Base-by-base conservation (phyloP, 2,329 filamentous ascomycete genomes). In the Coleophoma cylindrospora region DNA sequence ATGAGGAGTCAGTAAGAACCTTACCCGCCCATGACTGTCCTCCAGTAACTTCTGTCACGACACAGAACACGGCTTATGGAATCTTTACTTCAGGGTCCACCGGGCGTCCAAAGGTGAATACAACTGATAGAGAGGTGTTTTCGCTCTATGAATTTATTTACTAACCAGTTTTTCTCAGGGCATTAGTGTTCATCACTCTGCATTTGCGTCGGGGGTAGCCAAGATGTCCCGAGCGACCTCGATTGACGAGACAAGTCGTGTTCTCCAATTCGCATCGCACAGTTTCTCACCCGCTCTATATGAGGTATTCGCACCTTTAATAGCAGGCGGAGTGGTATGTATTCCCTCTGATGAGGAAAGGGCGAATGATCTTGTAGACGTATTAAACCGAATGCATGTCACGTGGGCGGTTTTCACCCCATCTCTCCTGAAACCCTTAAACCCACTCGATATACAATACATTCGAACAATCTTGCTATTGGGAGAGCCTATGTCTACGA, bases 81-180 rank as follows among this genome's bases (percentile, higher is more conserved):
- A 54, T 61, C 2, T 60, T 54, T 43, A 61, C 59, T 33, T 59
- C 54, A 19, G 60, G 60, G 4, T 54, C 45, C 7, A 62, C 61
- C 14, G 61, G 61, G 36, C 50, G 48, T 11, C 61, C 61, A 6
- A 63, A 63, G n/a, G 58, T 52, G 15, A n/a, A n/a, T n/a, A n/a
- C n/a, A n/a, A n/a, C n/a, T n/a, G n/a, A n/a, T n/a, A n/a, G n/a
- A n/a, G n/a, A n/a, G n/a, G n/a, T n/a, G n/a, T n/a, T n/a, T n/a
- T n/a, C n/a, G n/a, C n/a, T n/a, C n/a, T n/a, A n/a, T n/a, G n/a
- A n/a, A n/a, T n/a, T n/a, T n/a, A n/a, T n/a, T n/a, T n/a, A n/a
- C n/a, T n/a, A n/a, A n/a, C n/a, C n/a, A n/a, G n/a, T n/a, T n/a
- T n/a, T n/a, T n/a, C n/a, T n/a, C n/a, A n/a, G n/a, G n/a, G n/a